Conservation (phyloP, 768 basidiomycete genomes). For the Trametes gibbosa region DNA sequence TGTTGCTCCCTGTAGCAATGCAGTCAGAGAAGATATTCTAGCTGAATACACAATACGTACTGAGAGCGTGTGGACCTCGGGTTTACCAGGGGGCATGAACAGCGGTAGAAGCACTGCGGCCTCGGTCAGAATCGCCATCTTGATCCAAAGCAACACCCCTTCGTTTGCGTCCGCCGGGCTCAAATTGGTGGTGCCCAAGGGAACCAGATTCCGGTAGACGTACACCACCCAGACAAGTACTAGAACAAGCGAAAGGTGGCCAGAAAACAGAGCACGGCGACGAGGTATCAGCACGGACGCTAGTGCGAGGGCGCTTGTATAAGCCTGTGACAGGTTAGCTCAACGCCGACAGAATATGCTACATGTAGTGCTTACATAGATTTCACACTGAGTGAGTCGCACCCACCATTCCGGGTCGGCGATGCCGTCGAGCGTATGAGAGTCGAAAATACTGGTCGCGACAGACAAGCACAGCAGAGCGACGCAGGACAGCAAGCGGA, state of each 20-base stretch:
- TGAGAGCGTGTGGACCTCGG: slow-evolving; percentile 33
- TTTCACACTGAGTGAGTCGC: neutral
- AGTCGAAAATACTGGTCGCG: neutral
- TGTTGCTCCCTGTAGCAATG: neutral
- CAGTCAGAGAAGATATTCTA: neutral
- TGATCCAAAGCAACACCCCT: slow-evolving; percentile 51
- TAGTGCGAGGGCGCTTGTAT: slow-evolving; percentile 34
- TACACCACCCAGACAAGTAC: slow-evolving; percentile 46
- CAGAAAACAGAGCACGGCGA: slow-evolving; percentile 28
- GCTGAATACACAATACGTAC: slow-evolving; percentile 41
- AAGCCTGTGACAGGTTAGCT: slow-evolving; percentile 23
- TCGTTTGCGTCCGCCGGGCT: slow-evolving; percentile 46
- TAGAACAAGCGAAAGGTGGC: slow-evolving; percentile 49
- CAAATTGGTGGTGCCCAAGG: slow-evolving; percentile 49
- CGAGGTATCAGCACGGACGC: slow-evolving; percentile 21
- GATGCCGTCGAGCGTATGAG: neutral
- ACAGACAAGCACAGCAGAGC: neutral
- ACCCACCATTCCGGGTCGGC: neutral
- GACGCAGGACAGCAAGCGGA: neutral
- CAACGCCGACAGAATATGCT: neutral
- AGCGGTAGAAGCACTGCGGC: slow-evolving; percentile 51
- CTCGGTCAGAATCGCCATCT: slow-evolving; percentile 42
- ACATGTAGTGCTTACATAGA: neutral
- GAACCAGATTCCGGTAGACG: slow-evolving; percentile 55
- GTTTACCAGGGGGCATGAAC: slow-evolving; percentile 50